phyloP scores from a whole-genome alignment of 768 basidiomycete genomes.

The Russula earlei region DNA sequence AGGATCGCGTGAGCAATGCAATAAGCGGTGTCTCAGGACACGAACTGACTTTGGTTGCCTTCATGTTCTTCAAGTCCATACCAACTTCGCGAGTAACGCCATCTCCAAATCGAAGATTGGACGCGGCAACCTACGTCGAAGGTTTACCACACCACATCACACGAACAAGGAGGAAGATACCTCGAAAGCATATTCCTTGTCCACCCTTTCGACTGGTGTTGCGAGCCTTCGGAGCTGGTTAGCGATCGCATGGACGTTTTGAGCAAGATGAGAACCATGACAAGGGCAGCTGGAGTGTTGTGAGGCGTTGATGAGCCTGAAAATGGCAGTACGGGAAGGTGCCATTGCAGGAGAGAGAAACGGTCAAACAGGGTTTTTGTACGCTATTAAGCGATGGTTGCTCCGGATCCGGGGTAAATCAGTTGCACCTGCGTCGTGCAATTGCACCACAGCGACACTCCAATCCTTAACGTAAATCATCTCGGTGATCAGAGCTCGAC shows the following conservation, averaged over 20 bases:
- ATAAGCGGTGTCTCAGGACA: neutral
- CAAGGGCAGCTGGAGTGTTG: constrained; percentile 74
- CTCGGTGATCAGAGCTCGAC: too few relatives aligned
- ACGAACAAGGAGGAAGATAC: constrained; percentile 27
- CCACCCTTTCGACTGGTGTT: constrained; percentile 57
- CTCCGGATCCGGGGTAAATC: too few relatives aligned
- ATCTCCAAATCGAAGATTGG: constrained; percentile 82
- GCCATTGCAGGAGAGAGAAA: too few relatives aligned
- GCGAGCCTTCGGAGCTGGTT: constrained; percentile 65
- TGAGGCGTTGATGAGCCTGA: constrained; percentile 66
- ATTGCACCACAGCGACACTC: too few relatives aligned
- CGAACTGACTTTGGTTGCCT: constrained; percentile 63
- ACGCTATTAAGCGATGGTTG: too few relatives aligned
- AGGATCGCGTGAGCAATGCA: neutral
- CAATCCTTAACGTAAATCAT: too few relatives aligned
- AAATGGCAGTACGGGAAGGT: constrained; percentile 51
- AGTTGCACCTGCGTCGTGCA: too few relatives aligned
- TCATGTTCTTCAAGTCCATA: constrained; percentile 92
- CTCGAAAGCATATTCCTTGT: constrained; percentile 93
- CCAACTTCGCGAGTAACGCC: constrained; percentile 87
- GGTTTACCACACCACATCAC: neutral
- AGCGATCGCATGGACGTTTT: constrained; percentile 36
- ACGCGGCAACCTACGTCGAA: constrained; percentile 59
- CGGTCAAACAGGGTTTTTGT: too few relatives aligned
- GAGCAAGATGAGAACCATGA: constrained; percentile 49